A percentile compares a stretch with the other conserved stretches of the same genome.
Evolutionary conservation across 176 grass and related monocot genomes (phyloP).

Genomic region (Oryza coarctata): DNA sequence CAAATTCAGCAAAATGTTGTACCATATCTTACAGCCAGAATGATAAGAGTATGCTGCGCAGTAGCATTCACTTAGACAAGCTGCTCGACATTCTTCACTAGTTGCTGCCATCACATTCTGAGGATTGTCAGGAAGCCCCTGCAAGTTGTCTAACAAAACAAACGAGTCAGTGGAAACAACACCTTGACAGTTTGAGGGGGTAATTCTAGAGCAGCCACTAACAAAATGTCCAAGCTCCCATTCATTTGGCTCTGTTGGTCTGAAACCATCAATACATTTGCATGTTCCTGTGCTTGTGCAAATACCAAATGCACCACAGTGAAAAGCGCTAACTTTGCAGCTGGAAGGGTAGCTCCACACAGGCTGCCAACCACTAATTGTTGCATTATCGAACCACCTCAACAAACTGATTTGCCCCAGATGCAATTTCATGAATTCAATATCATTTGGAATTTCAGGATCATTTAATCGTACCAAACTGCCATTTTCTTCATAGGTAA

Average conservation of each 20-base stretch:
- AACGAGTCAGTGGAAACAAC: constrained; percentile 16
- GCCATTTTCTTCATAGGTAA: neutral
- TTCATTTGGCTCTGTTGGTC: neutral
- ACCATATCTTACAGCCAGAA: constrained; percentile 36
- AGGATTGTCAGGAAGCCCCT: constrained; percentile 28
- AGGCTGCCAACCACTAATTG: constrained; percentile 3
- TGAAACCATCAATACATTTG: constrained; percentile 29
- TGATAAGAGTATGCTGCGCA: constrained; percentile 43
- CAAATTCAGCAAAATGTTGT: constrained; percentile 23
- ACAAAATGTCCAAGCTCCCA: constrained; percentile 16
- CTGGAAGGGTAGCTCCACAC: neutral
- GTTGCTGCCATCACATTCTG: constrained; percentile 22
- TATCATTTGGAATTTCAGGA: neutral
- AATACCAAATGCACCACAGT: constrained; percentile 16
- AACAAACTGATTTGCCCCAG: constrained; percentile 16
- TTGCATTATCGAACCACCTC: neutral
- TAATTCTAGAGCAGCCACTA: constrained; percentile 34
- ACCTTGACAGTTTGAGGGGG: neutral
- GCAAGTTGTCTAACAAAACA: constrained; percentile 20
- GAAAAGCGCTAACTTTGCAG: constrained; percentile 20
- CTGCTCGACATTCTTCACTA: constrained; percentile 26
- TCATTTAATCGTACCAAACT: constrained; percentile 4
- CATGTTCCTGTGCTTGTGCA: neutral
- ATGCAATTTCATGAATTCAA: constrained; percentile 12
- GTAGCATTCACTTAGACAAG: constrained; percentile 40